A percentile compares a stretch with the other conserved stretches of the same genome.
phyloP scores from a whole-genome alignment of 1,284 basidiomycete genomes.

The Heterobasidion annosum region DNA sequence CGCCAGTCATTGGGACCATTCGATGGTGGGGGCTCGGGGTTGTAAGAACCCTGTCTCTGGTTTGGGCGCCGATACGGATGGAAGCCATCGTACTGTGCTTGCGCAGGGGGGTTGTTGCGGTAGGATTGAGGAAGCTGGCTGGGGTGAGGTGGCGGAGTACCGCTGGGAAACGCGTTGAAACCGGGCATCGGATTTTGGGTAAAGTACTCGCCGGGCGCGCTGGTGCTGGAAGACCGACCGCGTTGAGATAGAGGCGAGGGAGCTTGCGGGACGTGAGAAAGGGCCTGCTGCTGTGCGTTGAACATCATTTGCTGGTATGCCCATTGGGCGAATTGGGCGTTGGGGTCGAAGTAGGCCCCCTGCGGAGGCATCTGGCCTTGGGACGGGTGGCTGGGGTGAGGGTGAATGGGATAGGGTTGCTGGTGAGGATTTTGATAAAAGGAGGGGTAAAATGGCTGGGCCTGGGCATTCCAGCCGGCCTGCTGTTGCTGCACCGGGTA shows the following conservation, averaged over 20 bases:
- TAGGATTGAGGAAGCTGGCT: conserved; percentile 32
- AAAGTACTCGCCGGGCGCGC: conserved; percentile 41
- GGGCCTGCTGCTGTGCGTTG: conserved; percentile 48
- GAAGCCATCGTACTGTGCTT: conserved; percentile 51
- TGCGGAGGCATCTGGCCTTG: conserved; percentile 38
- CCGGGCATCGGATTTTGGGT: conserved; percentile 38
- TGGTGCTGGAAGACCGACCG: conserved; percentile 22
- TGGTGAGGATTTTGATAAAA: conserved; percentile 64
- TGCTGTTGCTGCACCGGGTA: conserved; percentile 32
- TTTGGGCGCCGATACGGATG: conserved; percentile 75
- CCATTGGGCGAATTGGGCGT: conserved; percentile 75
- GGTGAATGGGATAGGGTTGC: conserved; percentile 35
- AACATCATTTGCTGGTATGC: conserved; percentile 84
- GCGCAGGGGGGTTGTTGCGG: conserved; percentile 18
- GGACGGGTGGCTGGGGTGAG: conserved; percentile 26
- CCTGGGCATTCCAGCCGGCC: conserved; percentile 55
- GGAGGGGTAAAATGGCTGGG: conserved; percentile 62
- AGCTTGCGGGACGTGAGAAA: conserved; percentile 24
- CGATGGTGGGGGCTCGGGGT: conserved; percentile 25
- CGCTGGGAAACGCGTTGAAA: conserved; percentile 59
- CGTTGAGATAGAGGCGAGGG: conserved; percentile 24
- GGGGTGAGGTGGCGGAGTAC: conserved; percentile 57
- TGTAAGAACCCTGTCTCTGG: conserved; percentile 28
- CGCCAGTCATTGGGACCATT: conserved; percentile 37
- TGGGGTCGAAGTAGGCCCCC: conserved; percentile 55